phyloP scores from a whole-genome alignment of 306 rosid species.

The Glycine latifolia region DNA sequence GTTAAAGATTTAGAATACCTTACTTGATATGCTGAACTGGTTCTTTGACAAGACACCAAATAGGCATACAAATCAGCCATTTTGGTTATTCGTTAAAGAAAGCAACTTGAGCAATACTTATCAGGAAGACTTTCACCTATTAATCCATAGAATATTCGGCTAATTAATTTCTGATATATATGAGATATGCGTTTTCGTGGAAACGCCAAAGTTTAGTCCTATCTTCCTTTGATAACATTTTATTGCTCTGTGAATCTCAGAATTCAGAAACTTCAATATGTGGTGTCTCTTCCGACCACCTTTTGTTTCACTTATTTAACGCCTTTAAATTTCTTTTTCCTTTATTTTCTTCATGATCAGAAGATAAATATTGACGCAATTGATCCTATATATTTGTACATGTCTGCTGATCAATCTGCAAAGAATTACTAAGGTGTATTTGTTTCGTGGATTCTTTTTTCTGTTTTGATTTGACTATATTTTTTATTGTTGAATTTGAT shows the following conservation, averaged over 20 bases:
- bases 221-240: constrained; percentile 2
- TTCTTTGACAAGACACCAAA: constrained; percentile 49
- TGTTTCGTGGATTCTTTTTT: not conserved
- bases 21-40: constrained; percentile 29
- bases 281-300: constrained; percentile 42
- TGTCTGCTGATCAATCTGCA: constrained; percentile 8
- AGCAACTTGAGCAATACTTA: constrained; percentile 38
- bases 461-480: not conserved
- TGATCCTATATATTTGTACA: constrained; percentile 17
- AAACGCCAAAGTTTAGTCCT: not conserved
- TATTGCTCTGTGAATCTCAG: constrained; percentile 21
- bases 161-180: constrained; percentile 12
- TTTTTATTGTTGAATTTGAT: too few relatives aligned
- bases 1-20: constrained; percentile 35
- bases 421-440: not conserved
- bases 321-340: not conserved
- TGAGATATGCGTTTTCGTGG: not conserved
- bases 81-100: not conserved
- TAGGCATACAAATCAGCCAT: not conserved
- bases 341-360: not conserved
- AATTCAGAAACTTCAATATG: constrained; percentile 37
- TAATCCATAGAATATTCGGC: constrained; percentile 34
- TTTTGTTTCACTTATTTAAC: constrained; percentile 12
- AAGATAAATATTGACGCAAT: not conserved
- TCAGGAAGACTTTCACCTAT: constrained; percentile 38